These are phyloP conservation scores for Phytophthora brassicae DNA, from an alignment of 352 stramenopile genomes.

Conservation along the genomic window DNA sequence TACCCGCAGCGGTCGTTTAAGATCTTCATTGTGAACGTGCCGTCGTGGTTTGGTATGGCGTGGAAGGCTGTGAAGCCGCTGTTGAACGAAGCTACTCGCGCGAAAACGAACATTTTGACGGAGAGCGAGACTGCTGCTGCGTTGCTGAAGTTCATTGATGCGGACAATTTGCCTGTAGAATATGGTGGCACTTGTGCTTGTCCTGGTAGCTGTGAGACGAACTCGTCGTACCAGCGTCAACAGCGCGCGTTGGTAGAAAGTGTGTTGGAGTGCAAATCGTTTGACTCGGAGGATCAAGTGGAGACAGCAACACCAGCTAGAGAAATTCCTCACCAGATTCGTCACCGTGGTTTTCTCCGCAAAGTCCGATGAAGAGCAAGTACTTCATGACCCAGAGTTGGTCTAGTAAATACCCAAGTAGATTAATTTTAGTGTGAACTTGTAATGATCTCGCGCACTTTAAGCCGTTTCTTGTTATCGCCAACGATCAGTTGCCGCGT, in stretches of 20 bases:
- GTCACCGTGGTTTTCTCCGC: neutral
- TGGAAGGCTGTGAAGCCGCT: slow-evolving; percentile 91
- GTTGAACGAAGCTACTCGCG: slow-evolving; percentile 84
- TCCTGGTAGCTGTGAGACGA: slow-evolving; percentile 58
- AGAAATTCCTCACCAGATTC: slow-evolving; percentile 6
- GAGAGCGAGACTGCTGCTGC: slow-evolving; percentile 55
- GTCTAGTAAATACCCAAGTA: too few species aligned
- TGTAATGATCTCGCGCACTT: too few species aligned
- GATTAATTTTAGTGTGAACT: too few species aligned
- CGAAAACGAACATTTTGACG: slow-evolving; percentile 87
- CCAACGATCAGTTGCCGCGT: slow-evolving; percentile 6
- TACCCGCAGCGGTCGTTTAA: slow-evolving; percentile 90
- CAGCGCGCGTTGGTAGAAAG: slow-evolving; percentile 57
- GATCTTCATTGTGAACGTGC: slow-evolving; percentile 92
- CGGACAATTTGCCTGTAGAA: slow-evolving; percentile 63
- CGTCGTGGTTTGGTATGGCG: slow-evolving; percentile 89
- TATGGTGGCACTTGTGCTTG: slow-evolving; percentile 75
- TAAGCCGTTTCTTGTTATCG: slow-evolving; percentile 11
- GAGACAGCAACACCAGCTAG: slow-evolving; percentile 2
- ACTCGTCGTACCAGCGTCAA: slow-evolving; percentile 67
- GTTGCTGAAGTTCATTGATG: slow-evolving; percentile 63
- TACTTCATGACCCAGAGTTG: too few species aligned
- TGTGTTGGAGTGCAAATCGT: slow-evolving; percentile 50
- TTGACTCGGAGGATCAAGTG: slow-evolving; percentile 39
- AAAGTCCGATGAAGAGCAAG: slow-evolving; percentile 20